These are phyloP conservation scores for Pisolithus marmoratus DNA, from an alignment of 768 basidiomycete species.

Conservation along the genomic window DNA sequence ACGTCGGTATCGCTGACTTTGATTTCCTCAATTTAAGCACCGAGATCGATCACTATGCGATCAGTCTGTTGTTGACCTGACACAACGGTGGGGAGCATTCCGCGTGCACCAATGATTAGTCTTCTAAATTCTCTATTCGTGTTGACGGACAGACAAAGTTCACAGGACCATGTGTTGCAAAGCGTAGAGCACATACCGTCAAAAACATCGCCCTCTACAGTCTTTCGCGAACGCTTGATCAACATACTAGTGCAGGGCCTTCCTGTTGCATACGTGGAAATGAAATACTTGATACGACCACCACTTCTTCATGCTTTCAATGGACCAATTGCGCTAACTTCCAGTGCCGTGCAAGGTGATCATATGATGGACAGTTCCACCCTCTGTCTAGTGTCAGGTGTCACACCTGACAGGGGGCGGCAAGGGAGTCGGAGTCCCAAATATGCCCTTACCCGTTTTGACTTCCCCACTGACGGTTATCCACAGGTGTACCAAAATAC, in stretches of 20 bases:
- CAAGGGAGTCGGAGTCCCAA: constrained; percentile 27
- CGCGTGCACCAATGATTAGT: constrained; percentile 53
- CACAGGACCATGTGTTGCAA: constrained; percentile 70
- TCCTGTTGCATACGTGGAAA: constrained; percentile 86
- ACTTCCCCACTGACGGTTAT: constrained; percentile 7
- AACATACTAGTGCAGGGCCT: constrained; percentile 94
- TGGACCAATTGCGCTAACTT: background rate
- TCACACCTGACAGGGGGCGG: too few relatives aligned
- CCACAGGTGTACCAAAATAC: constrained; percentile 25
- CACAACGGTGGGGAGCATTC: constrained; percentile 56
- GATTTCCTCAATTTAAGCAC: constrained; percentile 90
- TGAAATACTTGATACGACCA: constrained; percentile 68
- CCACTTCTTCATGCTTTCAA: constrained; percentile 22
- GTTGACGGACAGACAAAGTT: background rate
- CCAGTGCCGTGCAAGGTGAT: constrained; percentile 33
- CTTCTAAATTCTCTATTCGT: background rate
- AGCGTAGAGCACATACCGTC: constrained; percentile 60
- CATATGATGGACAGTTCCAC: too few relatives aligned
- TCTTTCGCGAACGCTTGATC: constrained; percentile 83
- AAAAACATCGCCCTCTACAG: constrained; percentile 51
- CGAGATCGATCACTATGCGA: constrained; percentile 76
- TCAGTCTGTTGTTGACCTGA: constrained; percentile 67
- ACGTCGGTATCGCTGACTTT: constrained; percentile 40
- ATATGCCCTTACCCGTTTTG: background rate
- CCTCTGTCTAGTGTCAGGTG: too few relatives aligned